Base-by-base conservation (phyloP, 106 monocot species). In the Dioscorea dumetorum region DNA sequence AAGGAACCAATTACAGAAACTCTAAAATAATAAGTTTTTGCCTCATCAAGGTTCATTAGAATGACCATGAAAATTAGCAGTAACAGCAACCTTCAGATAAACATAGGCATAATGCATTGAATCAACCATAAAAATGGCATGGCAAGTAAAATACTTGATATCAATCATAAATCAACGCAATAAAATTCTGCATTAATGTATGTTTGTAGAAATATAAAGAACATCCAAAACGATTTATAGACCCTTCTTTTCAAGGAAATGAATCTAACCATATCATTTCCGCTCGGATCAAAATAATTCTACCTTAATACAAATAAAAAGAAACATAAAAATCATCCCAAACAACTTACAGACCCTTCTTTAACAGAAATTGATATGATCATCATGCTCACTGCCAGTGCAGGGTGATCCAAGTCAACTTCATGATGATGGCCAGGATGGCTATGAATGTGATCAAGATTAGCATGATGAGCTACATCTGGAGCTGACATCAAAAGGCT, bases 341-440 rank as follows among this genome's bases (percentile, higher is more conserved):
- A 67, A 60, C 48, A 21, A 75, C 64, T 49, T 64, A 68, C 82
- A 63, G 91, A 97, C 97, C 97, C 91, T 89, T 97, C 97, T 80
- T 97, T 97, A 19, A 99, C 79, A 82, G 76, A 84, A 58, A 99
- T 92, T 58, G 97, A 92, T 23, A 78, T 64, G 41, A 79, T 67
- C 70, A 87, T 92, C 86, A 89, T 81, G 70, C 89, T 83, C 80
- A 99, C 62, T 58, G 97, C 97, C 49, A 99, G 81, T 62, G 82
- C 33, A 68, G 97, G 97, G 60, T 99, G 87, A 48, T 89, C 83
- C 84, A 99, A 84, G 72, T 99, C 89, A 53, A 92, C 65, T 68
- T 82, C 97, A 83, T 87, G 97, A 73, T 87, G 85, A 80, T 94
- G 90, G 22, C 82, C 90, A 80, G 72, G 73, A 76, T 77, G 78